A percentile compares a stretch with the other conserved stretches of the same genome.
phyloP scores from a whole-genome alignment of 1,284 basidiomycete genomes.

The Rhodotorula sp. region DNA sequence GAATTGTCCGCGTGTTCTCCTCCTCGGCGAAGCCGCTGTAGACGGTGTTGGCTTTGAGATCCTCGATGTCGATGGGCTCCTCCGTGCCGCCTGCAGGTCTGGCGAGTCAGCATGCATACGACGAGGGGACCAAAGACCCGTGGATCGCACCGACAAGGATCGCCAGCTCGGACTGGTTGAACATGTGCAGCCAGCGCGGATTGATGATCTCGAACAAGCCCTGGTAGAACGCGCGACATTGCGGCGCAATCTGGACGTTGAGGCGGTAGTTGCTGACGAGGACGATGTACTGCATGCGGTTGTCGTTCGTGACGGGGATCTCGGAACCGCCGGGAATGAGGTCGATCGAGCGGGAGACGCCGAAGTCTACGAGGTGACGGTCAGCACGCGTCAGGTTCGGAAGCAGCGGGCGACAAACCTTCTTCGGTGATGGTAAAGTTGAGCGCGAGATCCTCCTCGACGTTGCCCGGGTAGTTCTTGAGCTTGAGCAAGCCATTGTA shows the following conservation, averaged over 20 bases:
- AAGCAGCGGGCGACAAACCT: constrained; percentile 54
- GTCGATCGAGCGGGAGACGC: constrained; percentile 71
- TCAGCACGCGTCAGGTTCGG: no score
- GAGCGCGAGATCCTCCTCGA: constrained; percentile 79
- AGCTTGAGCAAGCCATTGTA: constrained; percentile 89
- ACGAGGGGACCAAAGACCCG: no score
- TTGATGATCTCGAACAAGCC: constrained; percentile 86
- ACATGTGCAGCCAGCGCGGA: constrained; percentile 84
- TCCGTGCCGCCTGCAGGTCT: constrained; percentile 46
- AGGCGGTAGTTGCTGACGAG: constrained; percentile 85
- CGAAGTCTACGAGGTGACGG: constrained; percentile 87
- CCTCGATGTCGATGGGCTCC: constrained; percentile 69
- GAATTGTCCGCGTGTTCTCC: constrained; percentile 66
- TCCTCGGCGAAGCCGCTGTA: constrained; percentile 57
- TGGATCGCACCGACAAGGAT: constrained; percentile 40
- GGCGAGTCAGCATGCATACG: not conserved
- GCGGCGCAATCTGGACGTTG: constrained; percentile 78
- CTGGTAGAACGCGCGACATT: constrained; percentile 69
- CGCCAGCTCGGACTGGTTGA: constrained; percentile 81
- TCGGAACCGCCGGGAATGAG: constrained; percentile 81
- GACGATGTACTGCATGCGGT: constrained; percentile 82
- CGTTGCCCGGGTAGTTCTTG: constrained; percentile 84
- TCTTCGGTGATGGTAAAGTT: constrained; percentile 88
- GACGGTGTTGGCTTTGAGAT: constrained; percentile 67
- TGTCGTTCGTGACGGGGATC: constrained; percentile 82